Conservation (phyloP, 2,329 filamentous ascomycete genomes). For the Dactylellina haptotyla region DNA sequence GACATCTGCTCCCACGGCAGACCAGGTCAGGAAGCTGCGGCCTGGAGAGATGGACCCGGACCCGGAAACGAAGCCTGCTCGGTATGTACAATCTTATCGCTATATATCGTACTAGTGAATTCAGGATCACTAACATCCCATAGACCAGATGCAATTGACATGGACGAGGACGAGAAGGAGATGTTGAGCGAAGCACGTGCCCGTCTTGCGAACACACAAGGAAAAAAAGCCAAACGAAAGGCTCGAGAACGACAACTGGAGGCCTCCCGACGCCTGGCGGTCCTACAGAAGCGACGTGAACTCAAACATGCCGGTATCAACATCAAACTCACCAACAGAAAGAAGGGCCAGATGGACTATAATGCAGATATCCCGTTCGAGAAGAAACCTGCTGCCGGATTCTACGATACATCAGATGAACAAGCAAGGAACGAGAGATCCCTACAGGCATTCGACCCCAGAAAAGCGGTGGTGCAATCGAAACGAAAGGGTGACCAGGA, state of each 20-base stretch:
- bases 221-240: conserved; percentile 98
- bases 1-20: conserved; percentile 84
- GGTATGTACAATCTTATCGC: conserved; percentile 66
- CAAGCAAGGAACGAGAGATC: conserved; percentile 81
- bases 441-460: conserved; percentile 85
- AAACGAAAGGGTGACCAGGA: conserved; percentile 93
- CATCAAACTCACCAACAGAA: conserved; percentile 89
- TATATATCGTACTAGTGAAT: not conserved
- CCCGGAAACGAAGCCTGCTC: conserved; percentile 92
- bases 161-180: conserved; percentile 99
- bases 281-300: conserved; percentile 93
- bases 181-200: conserved; percentile 98
- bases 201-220: conserved; percentile 94
- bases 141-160: conserved; percentile 82
- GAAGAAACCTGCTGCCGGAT: conserved; percentile 85
- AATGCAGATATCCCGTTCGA: conserved; percentile 99
- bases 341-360: conserved; percentile 98
- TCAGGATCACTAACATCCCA: conserved; percentile 3
- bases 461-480: conserved; percentile 85
- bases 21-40: conserved; percentile 86
- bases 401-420: conserved; percentile 92
- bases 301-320: conserved; percentile 98
- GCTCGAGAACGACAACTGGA: conserved; percentile 94
- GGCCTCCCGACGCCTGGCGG: conserved; percentile 87
- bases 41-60: conserved; percentile 97